A percentile compares a stretch with the other conserved stretches of the same genome.
Evolutionary conservation across 169 alveolate species (phyloP).

Genomic region (Neospora caninum): DNA sequence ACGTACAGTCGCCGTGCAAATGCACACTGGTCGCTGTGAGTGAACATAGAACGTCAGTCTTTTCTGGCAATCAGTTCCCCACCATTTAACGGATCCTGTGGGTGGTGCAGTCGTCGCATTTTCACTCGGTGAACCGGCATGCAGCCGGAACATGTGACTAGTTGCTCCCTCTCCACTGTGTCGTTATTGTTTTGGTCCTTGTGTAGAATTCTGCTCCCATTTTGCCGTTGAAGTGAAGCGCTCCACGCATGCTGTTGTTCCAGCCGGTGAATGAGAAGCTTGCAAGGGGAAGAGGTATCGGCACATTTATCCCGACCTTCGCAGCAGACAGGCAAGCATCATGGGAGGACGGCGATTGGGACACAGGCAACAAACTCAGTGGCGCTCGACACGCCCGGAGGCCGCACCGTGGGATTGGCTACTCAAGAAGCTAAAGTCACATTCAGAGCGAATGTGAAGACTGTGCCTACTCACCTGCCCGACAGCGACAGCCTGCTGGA

Average conservation of each 20-base stretch:
- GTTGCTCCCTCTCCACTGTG: neutral
- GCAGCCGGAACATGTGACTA: neutral
- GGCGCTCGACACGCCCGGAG: neutral
- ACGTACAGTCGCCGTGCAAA: too few species aligned
- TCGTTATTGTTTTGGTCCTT: conserved; percentile 15
- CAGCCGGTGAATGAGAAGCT: conserved; percentile 78
- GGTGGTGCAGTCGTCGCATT: neutral
- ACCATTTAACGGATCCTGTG: too few species aligned
- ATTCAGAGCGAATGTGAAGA: neutral
- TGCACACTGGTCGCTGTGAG: too few species aligned
- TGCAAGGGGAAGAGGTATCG: conserved; percentile 85
- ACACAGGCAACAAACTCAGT: neutral
- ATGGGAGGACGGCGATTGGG: neutral
- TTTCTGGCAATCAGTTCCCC: too few species aligned
- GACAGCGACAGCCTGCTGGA: conserved; percentile 78
- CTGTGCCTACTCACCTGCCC: conserved; percentile 63
- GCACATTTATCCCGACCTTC: conserved; percentile 86
- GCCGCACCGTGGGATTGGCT: neutral
- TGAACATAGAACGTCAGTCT: too few species aligned
- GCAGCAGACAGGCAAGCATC: neutral
- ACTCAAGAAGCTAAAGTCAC: neutral
- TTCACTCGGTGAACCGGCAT: neutral
- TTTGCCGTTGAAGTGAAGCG: conserved; percentile 23
- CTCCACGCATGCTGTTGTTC: conserved; percentile 64
- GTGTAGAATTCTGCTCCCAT: conserved; percentile 44